A percentile compares a stretch with the other conserved stretches of the same genome.
Conservation (phyloP, 2,329 filamentous ascomycete genomes). For the Aspergillus thermomutatus region DNA sequence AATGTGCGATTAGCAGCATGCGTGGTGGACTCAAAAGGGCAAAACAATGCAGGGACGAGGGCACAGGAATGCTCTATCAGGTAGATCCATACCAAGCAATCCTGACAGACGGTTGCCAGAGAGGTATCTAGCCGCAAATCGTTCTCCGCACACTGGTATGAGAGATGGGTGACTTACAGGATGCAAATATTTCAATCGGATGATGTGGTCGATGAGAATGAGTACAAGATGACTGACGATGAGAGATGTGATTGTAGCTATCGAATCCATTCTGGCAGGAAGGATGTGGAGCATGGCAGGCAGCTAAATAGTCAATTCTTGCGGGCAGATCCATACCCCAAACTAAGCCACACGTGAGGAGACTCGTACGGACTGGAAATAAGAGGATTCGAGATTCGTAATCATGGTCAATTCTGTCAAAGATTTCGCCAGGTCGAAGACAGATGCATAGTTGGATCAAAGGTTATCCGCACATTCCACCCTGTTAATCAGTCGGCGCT, state of each 20-base stretch:
- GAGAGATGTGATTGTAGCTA: neutral
- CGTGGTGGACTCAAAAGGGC: slow-evolving; percentile 3
- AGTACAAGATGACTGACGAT: neutral
- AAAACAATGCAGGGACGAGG: slow-evolving; percentile 20
- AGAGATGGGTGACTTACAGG: slow-evolving; percentile 5
- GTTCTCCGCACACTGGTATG: neutral
- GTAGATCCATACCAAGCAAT: neutral
- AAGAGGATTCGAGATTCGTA: neutral
- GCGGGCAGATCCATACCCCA: neutral
- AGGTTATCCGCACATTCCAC: neutral
- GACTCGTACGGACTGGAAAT: neutral
- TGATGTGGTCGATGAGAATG: slow-evolving; percentile 3
- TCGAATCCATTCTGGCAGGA: neutral
- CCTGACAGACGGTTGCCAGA: neutral
- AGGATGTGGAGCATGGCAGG: slow-evolving; percentile 3
- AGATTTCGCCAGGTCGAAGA: neutral
- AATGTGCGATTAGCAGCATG: slow-evolving; percentile 12
- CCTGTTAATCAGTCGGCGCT: neutral
- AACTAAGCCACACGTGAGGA: neutral
- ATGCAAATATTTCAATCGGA: slow-evolving; percentile 4
- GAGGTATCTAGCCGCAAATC: neutral
- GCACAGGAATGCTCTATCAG: slow-evolving; percentile 16
- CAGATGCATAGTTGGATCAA: neutral
- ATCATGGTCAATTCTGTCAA: neutral
- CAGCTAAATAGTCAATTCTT: neutral